Percentiles rank a stretch among this genome's conserved stretches.
These are phyloP conservation scores for Collybia sordida DNA, from an alignment of 768 basidiomycete genomes.

Conservation along the genomic window DNA sequence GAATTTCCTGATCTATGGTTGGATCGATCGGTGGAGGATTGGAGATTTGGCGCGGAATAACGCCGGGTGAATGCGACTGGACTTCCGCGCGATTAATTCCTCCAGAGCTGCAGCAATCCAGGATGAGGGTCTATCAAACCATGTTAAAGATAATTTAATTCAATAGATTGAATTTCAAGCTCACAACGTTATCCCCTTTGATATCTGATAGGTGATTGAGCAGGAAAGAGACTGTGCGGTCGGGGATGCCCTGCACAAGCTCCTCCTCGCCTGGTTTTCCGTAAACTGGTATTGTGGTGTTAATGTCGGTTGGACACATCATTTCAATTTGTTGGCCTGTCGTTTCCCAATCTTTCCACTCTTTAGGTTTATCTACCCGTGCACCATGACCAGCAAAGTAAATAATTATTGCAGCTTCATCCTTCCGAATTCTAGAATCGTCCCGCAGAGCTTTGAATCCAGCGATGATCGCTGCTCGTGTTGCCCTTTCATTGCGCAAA, in stretches of 20 bases:
- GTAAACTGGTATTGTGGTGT: background rate
- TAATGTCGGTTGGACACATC: slow-evolving; percentile 34
- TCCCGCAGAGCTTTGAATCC: slow-evolving; percentile 25
- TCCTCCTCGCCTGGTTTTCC: slow-evolving; percentile 3
- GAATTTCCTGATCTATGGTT: slow-evolving; percentile 25
- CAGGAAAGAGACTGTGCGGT: slow-evolving; percentile 37
- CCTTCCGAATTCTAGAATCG: slow-evolving; percentile 14
- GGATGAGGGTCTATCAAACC: slow-evolving; percentile 36
- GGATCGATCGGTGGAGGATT: slow-evolving; percentile 24
- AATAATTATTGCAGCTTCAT: slow-evolving; percentile 36
- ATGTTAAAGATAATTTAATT: background rate
- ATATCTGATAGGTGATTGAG: slow-evolving; percentile 33
- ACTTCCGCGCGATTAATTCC: slow-evolving; percentile 28
- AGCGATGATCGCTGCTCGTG: slow-evolving; percentile 31
- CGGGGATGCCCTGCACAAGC: slow-evolving; percentile 35
- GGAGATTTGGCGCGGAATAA: slow-evolving; percentile 21
- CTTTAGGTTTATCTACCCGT: slow-evolving; percentile 25
- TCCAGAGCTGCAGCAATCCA: slow-evolving; percentile 46
- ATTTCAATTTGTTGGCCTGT: slow-evolving; percentile 29
- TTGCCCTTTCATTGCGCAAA: slow-evolving; percentile 37
- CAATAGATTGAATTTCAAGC: slow-evolving; percentile 4
- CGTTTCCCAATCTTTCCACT: slow-evolving; percentile 26
- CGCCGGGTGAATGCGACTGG: slow-evolving; percentile 1
- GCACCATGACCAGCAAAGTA: slow-evolving; percentile 49
- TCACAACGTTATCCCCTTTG: slow-evolving; percentile 44